Evolutionary conservation across 768 basidiomycete genomes (phyloP).

Genomic region (Mycena olivaceomarginata): DNA sequence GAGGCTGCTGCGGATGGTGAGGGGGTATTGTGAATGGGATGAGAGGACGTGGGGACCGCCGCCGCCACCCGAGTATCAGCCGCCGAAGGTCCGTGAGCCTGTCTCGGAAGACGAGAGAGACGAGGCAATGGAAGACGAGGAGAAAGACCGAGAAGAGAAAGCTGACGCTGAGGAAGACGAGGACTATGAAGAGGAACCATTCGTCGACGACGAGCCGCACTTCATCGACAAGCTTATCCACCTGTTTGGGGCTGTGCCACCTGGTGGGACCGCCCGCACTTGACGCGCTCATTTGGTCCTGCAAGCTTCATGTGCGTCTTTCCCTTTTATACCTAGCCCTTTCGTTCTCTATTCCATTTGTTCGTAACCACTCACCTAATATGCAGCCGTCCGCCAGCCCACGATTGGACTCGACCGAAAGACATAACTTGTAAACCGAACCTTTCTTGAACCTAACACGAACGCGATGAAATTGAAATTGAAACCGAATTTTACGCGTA

Average conservation of each 20-base stretch:
- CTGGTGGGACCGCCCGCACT: background rate
- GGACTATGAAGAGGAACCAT: background rate
- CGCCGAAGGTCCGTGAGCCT: background rate
- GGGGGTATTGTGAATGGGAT: slow-evolving; percentile 14
- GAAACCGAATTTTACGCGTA: no score
- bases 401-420: no score
- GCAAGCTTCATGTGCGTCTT: no score
- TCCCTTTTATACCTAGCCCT: no score
- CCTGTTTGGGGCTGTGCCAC: background rate
- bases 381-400: no score
- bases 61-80: slow-evolving; percentile 13
- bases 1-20: slow-evolving; percentile 20
- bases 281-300: background rate
- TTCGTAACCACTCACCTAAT: no score
- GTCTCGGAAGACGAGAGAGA: background rate
- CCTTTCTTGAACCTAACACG: no score
- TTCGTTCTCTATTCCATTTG: no score
- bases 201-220: background rate
- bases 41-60: background rate
- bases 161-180: background rate
- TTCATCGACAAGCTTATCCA: no score
- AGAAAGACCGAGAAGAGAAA: background rate
- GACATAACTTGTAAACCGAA: no score
- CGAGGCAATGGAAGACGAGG: background rate
- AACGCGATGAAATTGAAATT: no score